These are phyloP conservation scores for Fusarium aywerte DNA, from an alignment of 2,329 filamentous ascomycete species.

Conservation along the genomic window DNA sequence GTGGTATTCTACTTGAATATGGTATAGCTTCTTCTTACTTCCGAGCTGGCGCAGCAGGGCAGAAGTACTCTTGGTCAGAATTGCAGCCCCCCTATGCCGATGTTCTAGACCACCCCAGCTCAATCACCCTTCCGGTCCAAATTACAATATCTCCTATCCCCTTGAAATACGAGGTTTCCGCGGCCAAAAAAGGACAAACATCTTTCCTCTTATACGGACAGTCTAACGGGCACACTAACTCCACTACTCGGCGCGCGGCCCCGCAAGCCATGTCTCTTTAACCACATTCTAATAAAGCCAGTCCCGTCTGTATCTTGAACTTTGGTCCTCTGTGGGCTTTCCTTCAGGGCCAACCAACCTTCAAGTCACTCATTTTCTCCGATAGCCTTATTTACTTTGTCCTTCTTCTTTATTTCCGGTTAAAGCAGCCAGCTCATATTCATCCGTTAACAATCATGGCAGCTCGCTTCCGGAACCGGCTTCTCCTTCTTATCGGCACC, in stretches of 20 bases:
- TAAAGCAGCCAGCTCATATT: neutral
- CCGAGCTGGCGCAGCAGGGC: neutral
- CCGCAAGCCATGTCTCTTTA: constrained; percentile 1
- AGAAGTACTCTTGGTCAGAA: neutral
- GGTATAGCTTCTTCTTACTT: constrained; percentile 3
- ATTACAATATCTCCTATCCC: constrained; percentile 11
- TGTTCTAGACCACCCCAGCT: constrained; percentile 17
- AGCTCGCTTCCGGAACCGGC: constrained; percentile 21
- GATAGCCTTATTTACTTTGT: neutral
- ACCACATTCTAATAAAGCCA: neutral
- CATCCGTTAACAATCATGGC: constrained; percentile 17
- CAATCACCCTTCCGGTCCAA: constrained; percentile 4
- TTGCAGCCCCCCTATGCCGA: neutral
- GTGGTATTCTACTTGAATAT: neutral
- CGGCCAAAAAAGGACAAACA: neutral
- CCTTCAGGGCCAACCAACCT: neutral
- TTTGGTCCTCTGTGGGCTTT: neutral
- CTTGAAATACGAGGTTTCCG: constrained; percentile 22
- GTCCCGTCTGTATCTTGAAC: neutral
- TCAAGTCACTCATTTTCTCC: constrained; percentile 11
- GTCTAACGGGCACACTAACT: neutral
- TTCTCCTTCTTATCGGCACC: constrained; percentile 26
- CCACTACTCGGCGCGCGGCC: neutral
- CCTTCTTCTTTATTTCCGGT: neutral
- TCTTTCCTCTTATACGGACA: neutral